Percentiles rank a stretch among this genome's conserved stretches.
Conservation (phyloP, 2,329 filamentous ascomycete species). For the Xylaria sp. region DNA sequence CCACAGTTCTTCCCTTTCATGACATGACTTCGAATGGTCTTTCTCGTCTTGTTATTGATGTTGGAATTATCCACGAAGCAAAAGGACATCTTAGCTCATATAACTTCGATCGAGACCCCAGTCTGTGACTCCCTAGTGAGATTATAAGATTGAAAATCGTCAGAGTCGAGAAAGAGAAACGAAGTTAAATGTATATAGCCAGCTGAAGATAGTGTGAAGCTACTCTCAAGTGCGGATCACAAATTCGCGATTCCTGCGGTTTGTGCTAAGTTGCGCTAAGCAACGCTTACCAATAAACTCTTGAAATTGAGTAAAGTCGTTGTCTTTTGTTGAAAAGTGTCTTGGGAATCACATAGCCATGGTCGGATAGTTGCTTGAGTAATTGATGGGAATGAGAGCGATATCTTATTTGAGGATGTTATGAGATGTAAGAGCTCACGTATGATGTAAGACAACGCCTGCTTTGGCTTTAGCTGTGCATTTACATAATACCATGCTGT, state of each 20-base stretch:
- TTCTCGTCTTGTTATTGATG: slow-evolving; percentile 31
- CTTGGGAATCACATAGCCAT: background rate
- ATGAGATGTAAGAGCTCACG: background rate
- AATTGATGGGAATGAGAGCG: background rate
- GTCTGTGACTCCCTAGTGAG: background rate
- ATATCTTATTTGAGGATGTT: no score
- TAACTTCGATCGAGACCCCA: background rate
- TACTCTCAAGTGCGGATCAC: background rate
- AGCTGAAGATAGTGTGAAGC: background rate
- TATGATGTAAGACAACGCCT: background rate
- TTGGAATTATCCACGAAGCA: slow-evolving; percentile 33
- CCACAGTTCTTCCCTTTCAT: slow-evolving; percentile 41
- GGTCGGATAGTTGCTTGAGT: background rate
- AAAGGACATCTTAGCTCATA: slow-evolving; percentile 29
- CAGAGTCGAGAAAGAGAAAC: background rate
- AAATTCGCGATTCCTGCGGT: background rate
- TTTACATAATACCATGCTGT: background rate
- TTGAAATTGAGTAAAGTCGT: background rate
- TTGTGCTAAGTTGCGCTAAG: background rate
- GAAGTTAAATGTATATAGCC: background rate
- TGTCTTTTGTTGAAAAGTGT: background rate
- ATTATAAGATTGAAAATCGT: no score
- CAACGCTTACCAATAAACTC: background rate
- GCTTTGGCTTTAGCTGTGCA: background rate
- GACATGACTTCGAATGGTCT: slow-evolving; percentile 39